These are phyloP conservation scores for Solanum phureja DNA, from an alignment of 257 asterid genomes.

Conservation along the genomic window DNA sequence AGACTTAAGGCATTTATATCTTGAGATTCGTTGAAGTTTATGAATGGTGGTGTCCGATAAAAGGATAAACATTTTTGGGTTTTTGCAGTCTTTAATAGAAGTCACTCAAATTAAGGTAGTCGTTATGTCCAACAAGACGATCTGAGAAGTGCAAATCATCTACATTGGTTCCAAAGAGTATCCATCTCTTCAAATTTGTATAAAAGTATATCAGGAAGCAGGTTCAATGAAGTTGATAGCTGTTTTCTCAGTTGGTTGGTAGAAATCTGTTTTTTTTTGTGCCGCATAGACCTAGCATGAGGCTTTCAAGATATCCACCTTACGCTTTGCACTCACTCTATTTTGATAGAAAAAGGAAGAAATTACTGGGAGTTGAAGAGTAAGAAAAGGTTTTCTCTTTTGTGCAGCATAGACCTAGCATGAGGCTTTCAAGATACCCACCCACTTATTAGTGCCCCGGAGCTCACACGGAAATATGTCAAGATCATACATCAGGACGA, in stretches of 20 bases:
- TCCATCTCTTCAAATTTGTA: not conserved
- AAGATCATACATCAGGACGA: not conserved
- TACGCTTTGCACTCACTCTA: not conserved
- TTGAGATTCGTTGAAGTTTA: not conserved
- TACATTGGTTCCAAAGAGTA: not conserved
- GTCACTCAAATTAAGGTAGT: not conserved
- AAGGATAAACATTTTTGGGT: not conserved
- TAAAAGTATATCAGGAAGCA: not conserved
- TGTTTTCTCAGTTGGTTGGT: not conserved
- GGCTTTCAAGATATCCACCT: not conserved
- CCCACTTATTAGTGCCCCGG: not conserved
- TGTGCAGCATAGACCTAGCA: not conserved
- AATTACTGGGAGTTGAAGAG: not conserved
- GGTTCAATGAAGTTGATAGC: not conserved
- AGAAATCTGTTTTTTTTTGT: not conserved
- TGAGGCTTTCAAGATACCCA: not conserved
- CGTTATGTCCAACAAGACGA: not conserved
- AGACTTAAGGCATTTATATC: not conserved
- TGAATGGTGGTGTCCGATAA: not conserved
- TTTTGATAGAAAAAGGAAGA: not conserved
- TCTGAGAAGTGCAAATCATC: not conserved
- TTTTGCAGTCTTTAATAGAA: not conserved
- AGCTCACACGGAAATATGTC: not conserved
- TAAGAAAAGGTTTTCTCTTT: not conserved
- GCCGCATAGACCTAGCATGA: not conserved